Evolutionary conservation across 345 rosid genomes (phyloP), one percentile per base, ranked within the genome.

Genomic region (Hibiscus trionum): DNA sequence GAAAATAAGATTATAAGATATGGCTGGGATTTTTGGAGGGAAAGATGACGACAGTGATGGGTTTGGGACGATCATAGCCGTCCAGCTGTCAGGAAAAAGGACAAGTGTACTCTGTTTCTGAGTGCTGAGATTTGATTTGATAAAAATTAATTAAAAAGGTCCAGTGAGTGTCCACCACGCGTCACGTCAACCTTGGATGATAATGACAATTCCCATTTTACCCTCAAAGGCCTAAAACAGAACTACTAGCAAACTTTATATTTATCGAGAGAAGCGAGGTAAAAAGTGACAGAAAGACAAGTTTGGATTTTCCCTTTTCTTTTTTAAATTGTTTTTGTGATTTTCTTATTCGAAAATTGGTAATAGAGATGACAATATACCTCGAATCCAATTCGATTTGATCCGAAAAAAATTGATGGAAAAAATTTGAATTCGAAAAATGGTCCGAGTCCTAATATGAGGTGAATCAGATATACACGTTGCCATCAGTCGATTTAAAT

Each of bases 11-110:
- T 21, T 21, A 29, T 29, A 29, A 29, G 2, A 29, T 29, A 29
- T 29, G 31, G 31, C 31, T 29, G 31, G 21, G 37, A 26, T 33
- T 47, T 19, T 71, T 50, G 55, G 81, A 52, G 79, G 81, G 77
- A 75, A 70, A 73, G 26, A 19, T 1, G 56, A 59, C 3, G 42
- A 60, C 8, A 16, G 56, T 15, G 56, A 2, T 60, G 17, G 12
- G 1, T 61, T 21, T 29, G 5, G 74, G 65, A 50, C 55, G 17
- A 79, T 77, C 79, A 10, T 75, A 50, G 33, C 66, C 75, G 55
- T 70, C 62, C 77, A 78, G 66, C 66, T 81, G 77, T 72, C 62
- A 39, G 21, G 55, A 7, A 55, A 55, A 7, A 55, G 59, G 59
- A 55, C 59, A 21, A 21, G 3, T 17, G 10, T 5, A 17, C 14